Conservation (phyloP, 2,329 filamentous ascomycete genomes). For the Aspergillus intermedius region DNA sequence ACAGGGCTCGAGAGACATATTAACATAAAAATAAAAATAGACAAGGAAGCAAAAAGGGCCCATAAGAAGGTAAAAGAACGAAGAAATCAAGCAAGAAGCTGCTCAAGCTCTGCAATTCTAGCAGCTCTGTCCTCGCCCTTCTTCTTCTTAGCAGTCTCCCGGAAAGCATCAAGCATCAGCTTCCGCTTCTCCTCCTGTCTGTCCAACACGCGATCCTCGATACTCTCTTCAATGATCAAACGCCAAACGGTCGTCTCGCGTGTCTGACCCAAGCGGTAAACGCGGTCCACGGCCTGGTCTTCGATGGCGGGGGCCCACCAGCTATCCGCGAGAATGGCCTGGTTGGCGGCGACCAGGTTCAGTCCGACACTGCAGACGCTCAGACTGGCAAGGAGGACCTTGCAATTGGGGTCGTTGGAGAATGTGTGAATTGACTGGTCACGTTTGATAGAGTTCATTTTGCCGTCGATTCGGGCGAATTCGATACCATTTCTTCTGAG, state of each 20-base stretch:
- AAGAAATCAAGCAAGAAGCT: conserved; percentile 21
- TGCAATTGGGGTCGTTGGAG: conserved; percentile 59
- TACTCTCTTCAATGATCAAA: conserved; percentile 69
- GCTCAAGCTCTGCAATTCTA: conserved; percentile 46
- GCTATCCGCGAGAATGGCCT: conserved; percentile 73
- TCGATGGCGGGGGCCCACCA: conserved; percentile 95
- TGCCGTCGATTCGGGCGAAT: conserved; percentile 71
- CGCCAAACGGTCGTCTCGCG: conserved; percentile 72
- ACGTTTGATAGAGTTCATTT: conserved; percentile 64
- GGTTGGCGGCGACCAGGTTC: conserved; percentile 79
- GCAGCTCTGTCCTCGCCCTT: conserved; percentile 50
- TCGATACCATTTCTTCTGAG: conserved; percentile 55
- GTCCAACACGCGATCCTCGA: conserved; percentile 73
- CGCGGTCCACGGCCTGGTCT: conserved; percentile 82
- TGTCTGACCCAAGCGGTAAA: conserved; percentile 78
- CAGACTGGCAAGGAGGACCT: conserved; percentile 74
- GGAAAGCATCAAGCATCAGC: conserved; percentile 71
- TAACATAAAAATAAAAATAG: not conserved
- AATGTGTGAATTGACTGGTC: conserved; percentile 65
- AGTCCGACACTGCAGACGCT: conserved; percentile 78
- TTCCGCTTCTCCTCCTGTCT: conserved; percentile 74
- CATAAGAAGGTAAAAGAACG: not conserved
- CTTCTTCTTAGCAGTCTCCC: conserved; percentile 58
- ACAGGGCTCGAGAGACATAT: not conserved
- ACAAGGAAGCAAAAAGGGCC: not conserved